A percentile compares a stretch with the other conserved stretches of the same genome.
phyloP scores from a whole-genome alignment of 2,329 filamentous ascomycete genomes.

The Venturia aucupariae region DNA sequence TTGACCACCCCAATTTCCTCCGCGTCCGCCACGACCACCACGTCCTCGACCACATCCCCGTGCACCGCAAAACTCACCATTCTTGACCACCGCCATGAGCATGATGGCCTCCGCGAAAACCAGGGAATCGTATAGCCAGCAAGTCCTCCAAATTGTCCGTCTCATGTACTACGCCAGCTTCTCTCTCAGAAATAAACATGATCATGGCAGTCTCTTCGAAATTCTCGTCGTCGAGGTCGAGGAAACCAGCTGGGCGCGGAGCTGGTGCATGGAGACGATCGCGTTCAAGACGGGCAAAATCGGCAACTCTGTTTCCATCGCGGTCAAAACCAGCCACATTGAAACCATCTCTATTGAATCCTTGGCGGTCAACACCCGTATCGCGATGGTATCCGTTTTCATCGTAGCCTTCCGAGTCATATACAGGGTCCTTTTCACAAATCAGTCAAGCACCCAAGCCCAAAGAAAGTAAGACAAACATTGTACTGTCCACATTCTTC shows the following conservation, averaged over 20 bases:
- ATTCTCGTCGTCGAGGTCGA: not conserved
- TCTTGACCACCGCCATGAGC: not conserved
- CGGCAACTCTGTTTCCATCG: not conserved
- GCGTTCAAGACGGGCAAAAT: not conserved
- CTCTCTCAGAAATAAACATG: not conserved
- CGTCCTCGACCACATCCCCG: too few relatives aligned
- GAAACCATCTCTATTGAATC: constrained; percentile 17
- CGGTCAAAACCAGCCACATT: not conserved
- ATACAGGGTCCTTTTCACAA: constrained; percentile 17
- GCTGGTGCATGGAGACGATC: not conserved
- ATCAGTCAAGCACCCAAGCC: not conserved
- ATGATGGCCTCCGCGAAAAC: not conserved
- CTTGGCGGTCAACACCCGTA: constrained; percentile 22
- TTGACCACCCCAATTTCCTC: not conserved
- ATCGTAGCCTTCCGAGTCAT: constrained; percentile 26
- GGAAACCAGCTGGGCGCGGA: not conserved
- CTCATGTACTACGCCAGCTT: not conserved
- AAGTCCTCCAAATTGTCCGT: not conserved
- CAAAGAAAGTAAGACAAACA: not conserved
- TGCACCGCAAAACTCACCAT: not conserved
- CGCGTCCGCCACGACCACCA: too few relatives aligned
- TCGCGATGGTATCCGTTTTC: constrained; percentile 25
- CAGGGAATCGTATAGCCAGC: not conserved
- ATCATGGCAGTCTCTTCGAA: constrained; percentile 1
- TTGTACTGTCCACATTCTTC: constrained; percentile 27